Evolutionary conservation across 768 basidiomycete species (phyloP).

Genomic region (Amanita rubescens): DNA sequence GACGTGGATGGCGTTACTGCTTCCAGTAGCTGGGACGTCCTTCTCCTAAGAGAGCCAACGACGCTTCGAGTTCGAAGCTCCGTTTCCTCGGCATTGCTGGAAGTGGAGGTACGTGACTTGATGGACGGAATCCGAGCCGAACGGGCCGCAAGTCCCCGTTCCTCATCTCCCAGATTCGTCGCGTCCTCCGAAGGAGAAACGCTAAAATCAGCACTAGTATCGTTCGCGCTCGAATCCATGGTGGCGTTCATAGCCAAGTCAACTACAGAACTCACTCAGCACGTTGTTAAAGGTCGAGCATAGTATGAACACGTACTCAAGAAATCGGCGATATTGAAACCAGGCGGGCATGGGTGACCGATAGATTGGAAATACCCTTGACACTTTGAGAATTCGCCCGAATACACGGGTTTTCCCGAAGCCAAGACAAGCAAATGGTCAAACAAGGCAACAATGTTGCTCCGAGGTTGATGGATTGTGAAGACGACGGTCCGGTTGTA

Average conservation of each 20-base stretch:
- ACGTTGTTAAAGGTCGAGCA: background rate
- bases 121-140: constrained; percentile 23
- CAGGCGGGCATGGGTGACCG: constrained; percentile 80
- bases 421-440: constrained; percentile 87
- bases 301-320: constrained; percentile 56
- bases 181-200: constrained; percentile 28
- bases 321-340: constrained; percentile 97
- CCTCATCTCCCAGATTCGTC: constrained; percentile 56
- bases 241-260: constrained; percentile 64
- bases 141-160: constrained; percentile 43
- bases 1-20: constrained; percentile 34
- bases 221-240: constrained; percentile 28
- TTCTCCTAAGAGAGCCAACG: constrained; percentile 50
- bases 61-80: constrained; percentile 43
- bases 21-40: constrained; percentile 68
- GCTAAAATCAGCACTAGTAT: constrained; percentile 30
- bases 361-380: constrained; percentile 75
- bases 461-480: constrained; percentile 97
- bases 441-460: constrained; percentile 94
- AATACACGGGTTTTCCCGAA: constrained; percentile 77
- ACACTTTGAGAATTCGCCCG: constrained; percentile 68
- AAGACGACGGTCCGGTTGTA: constrained; percentile 96
- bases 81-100: constrained; percentile 33
- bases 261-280: constrained; percentile 31
- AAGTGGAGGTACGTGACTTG: constrained; percentile 30